Conservation (phyloP, 2,329 filamentous ascomycete genomes). For the Trichoderma sp. region DNA sequence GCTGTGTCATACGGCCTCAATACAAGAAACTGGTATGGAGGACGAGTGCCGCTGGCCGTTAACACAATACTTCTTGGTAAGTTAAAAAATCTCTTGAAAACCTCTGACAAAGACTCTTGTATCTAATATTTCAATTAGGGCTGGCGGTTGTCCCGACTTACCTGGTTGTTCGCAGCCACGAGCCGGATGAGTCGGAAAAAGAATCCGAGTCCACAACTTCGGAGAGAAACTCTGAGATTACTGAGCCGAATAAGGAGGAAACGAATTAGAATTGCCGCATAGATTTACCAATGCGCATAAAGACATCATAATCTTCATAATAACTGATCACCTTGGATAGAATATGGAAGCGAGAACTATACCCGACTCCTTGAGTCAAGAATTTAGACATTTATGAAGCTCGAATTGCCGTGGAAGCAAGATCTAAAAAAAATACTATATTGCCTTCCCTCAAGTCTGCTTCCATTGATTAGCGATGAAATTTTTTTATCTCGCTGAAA, state of each 20-base stretch:
- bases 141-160: slow-evolving; percentile 8
- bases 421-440: no score
- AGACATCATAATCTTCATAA: neutral
- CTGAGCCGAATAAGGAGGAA: neutral
- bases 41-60: slow-evolving; percentile 42
- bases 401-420: neutral
- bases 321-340: neutral
- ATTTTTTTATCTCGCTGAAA: no score
- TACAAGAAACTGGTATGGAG: slow-evolving; percentile 42
- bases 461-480: fast-evolving
- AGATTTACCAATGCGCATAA: neutral
- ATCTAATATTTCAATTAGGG: slow-evolving; percentile 3
- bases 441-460: neutral
- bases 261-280: neutral
- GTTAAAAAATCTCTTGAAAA: neutral
- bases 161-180: slow-evolving; percentile 1
- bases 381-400: neutral
- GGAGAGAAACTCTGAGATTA: neutral
- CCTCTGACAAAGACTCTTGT: neutral
- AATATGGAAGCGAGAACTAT: neutral
- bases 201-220: neutral
- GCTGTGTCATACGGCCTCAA: slow-evolving; percentile 45
- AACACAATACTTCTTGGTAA: slow-evolving; percentile 44
- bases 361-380: neutral
- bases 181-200: neutral